A percentile compares a stretch with the other conserved stretches of the same genome.
Conservation (phyloP, 805 yeast species). For the Yamadazyma takamatsuzukensis region DNA sequence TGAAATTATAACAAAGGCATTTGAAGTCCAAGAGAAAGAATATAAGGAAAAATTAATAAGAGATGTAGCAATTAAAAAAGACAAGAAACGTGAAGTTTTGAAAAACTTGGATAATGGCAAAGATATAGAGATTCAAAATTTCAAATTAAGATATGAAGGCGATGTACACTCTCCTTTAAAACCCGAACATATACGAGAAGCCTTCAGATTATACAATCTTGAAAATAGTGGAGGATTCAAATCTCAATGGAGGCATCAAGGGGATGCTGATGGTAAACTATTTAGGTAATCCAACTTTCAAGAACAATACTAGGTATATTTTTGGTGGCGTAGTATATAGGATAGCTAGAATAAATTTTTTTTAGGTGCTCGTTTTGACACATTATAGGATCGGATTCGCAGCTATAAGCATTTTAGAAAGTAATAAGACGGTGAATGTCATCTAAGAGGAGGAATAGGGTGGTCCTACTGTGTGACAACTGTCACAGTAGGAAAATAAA, state of each 20-base stretch:
- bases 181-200: slow-evolving; percentile 85
- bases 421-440: too few species aligned
- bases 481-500: slow-evolving; percentile 48
- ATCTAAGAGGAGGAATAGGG: slow-evolving; percentile 34
- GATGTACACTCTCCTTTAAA: slow-evolving; percentile 57
- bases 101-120: slow-evolving; percentile 39
- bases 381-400: too few species aligned
- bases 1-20: slow-evolving; percentile 79
- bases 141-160: slow-evolving; percentile 27
- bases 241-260: slow-evolving; percentile 67
- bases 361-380: too few species aligned
- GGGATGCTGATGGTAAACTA: slow-evolving; percentile 65
- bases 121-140: slow-evolving; percentile 18
- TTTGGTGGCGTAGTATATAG: too few species aligned
- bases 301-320: not conserved
- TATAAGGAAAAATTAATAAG: slow-evolving; percentile 37
- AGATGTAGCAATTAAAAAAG: slow-evolving; percentile 41
- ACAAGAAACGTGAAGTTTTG: slow-evolving; percentile 20
- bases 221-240: slow-evolving; percentile 50
- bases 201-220: slow-evolving; percentile 71
- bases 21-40: slow-evolving; percentile 61
- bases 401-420: too few species aligned
- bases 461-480: slow-evolving; percentile 43
- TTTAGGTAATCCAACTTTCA: slow-evolving; percentile 46
- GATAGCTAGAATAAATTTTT: too few species aligned